A percentile compares a stretch with the other conserved stretches of the same genome.
Conservation (phyloP, 2,329 filamentous ascomycete genomes). For the Magnaporthiopsis incrustans region DNA sequence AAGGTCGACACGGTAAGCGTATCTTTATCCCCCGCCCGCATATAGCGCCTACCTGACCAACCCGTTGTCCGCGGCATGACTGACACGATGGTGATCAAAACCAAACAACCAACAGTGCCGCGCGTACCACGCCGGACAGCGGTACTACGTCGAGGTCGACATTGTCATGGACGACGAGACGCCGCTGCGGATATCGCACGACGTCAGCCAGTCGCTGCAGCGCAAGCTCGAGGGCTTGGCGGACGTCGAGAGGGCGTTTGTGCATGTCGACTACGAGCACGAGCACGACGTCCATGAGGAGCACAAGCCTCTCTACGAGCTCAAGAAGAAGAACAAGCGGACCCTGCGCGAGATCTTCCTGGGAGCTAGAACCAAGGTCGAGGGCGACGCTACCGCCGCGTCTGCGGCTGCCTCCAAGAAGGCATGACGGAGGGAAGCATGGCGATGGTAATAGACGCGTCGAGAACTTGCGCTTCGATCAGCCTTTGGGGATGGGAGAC, state of each 20-base stretch:
- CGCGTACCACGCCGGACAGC: conserved; percentile 53
- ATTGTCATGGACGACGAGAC: conserved; percentile 50
- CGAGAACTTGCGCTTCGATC: neutral
- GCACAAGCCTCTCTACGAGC: conserved; percentile 33
- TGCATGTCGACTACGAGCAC: conserved; percentile 37
- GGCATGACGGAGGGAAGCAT: neutral
- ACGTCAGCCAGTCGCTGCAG: conserved; percentile 51
- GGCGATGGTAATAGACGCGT: neutral
- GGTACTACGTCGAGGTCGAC: conserved; percentile 55
- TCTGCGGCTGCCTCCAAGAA: neutral
- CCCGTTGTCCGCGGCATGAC: neutral
- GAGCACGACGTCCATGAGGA: conserved; percentile 31
- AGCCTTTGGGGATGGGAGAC: no score
- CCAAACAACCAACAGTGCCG: conserved; percentile 29
- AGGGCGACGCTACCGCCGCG: neutral
- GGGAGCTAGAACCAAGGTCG: conserved; percentile 19
- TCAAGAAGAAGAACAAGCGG: conserved; percentile 21
- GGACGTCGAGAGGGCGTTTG: conserved; percentile 35
- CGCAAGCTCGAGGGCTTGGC: conserved; percentile 47
- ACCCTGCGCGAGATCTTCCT: conserved; percentile 27
- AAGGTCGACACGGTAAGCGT: conserved; percentile 45
- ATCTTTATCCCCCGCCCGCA: neutral
- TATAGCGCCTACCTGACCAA: neutral
- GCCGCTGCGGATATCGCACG: conserved; percentile 48
- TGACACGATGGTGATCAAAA: neutral